Evolutionary conservation across 2,329 filamentous ascomycete species (phyloP), one percentile per base, ranked within the genome.

Genomic region (Magnaporthales sp.): DNA sequence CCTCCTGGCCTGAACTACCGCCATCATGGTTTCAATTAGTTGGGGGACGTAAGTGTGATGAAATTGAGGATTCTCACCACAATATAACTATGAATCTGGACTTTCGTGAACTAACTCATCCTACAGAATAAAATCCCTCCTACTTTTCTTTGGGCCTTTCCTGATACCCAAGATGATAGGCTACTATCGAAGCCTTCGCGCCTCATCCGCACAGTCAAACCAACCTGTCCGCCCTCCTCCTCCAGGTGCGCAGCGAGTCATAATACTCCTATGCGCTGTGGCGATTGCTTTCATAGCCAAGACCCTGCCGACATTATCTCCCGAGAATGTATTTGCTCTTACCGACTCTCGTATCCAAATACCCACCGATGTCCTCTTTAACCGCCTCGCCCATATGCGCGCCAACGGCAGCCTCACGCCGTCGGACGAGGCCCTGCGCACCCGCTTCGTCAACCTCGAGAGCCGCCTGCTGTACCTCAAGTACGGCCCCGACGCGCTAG

Each of bases 261-360:
- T 95, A 72, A 80, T 86, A 74, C 66, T 83, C 71, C 72, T 82
- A 61, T 72, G 79, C 70, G 69, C 77, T 22, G 71, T 78, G 4
- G 72, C 86, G 71, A 74, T 87, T 68, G 84, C 86, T 75, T 73
- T 85, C 71, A 76, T 91, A 65, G 72, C 88, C 67, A 83, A 86
- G 67, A 88, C 90, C 19, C 79, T 94, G 0, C 64, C 92, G 0
- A 70, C 79, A 67, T 88, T 92, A 73, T 81, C 86, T 6, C 90
- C 91, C 4, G 88, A 92, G 75, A 97, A 97, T 78, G 81, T 98
- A 76, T 97, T 98, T 82, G 74, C 77, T 31, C 77, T 81, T 22
- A 97, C 94, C 0, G 83, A 88, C 67, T 95, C 92, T 64, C 91
- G 93, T 38, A 86, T 98, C 22, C 91, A 93, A 73, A 94, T 91